Percentiles rank a stretch among this genome's conserved stretches.
These are phyloP conservation scores for Ascomycota sp. DNA, from an alignment of 2,329 filamentous ascomycete species.

Conservation along the genomic window DNA sequence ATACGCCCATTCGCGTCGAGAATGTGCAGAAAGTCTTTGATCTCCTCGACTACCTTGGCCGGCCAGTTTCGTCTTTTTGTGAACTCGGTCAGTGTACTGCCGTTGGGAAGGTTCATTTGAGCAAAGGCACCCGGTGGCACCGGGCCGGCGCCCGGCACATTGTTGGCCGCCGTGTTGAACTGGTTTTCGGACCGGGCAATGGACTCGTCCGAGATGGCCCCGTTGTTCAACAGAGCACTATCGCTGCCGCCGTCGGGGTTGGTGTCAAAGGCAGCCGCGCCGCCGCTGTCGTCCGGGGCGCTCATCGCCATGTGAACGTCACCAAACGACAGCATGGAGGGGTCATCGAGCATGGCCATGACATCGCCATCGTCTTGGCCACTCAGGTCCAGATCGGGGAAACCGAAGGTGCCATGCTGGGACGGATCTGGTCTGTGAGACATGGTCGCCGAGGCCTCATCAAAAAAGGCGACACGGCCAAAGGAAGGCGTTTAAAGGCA, in stretches of 20 bases:
- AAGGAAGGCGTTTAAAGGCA: not conserved
- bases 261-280: slow-evolving; percentile 4
- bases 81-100: slow-evolving; percentile 31
- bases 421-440: slow-evolving; percentile 4
- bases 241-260: slow-evolving; percentile 6
- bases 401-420: slow-evolving; percentile 3
- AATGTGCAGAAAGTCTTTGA: slow-evolving; percentile 74
- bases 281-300: slow-evolving; percentile 7
- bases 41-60: slow-evolving; percentile 68
- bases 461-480: not conserved
- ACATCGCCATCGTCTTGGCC: slow-evolving; percentile 15
- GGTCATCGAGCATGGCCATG: slow-evolving; percentile 22
- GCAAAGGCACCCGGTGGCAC: slow-evolving; percentile 17
- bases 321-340: slow-evolving; percentile 15
- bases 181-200: slow-evolving; percentile 13
- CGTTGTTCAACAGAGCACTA: slow-evolving; percentile 3
- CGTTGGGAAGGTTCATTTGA: slow-evolving; percentile 12
- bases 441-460: slow-evolving; percentile 1
- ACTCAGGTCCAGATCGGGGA: slow-evolving; percentile 3
- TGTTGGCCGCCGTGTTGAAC: slow-evolving; percentile 14
- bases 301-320: slow-evolving; percentile 23
- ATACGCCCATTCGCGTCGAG: slow-evolving; percentile 67
- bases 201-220: slow-evolving; percentile 9
- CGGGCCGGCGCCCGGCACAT: slow-evolving; percentile 20
- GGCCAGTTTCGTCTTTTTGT: slow-evolving; percentile 55